Percentiles rank a stretch among this genome's conserved stretches.
Conservation (phyloP, 164 flowering plant genomes). For the Warburgia ugandensis region DNA sequence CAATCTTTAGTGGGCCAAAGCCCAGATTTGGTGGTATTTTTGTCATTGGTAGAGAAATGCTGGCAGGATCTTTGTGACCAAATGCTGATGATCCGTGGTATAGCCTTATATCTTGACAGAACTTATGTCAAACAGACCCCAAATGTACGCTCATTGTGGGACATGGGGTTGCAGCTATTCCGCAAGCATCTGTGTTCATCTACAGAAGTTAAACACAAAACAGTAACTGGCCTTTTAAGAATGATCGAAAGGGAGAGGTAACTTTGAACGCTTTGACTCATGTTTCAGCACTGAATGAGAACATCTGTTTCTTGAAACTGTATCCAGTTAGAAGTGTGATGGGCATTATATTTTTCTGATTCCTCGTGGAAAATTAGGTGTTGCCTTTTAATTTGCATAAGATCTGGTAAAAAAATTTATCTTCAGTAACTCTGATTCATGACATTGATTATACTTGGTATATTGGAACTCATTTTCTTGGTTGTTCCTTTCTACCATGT, state of each 20-base stretch:
- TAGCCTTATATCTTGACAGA: constrained; percentile 92
- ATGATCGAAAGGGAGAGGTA: constrained; percentile 97
- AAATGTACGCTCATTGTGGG: constrained; percentile 88
- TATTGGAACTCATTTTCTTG: too few relatives aligned
- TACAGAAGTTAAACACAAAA: constrained; percentile 95
- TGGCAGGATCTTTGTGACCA: constrained; percentile 99
- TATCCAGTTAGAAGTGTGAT: too few relatives aligned
- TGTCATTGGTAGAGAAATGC: constrained; percentile 84
- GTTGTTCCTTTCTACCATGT: too few relatives aligned
- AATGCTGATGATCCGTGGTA: constrained; percentile 94
- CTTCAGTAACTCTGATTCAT: too few relatives aligned
- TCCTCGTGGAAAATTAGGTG: background rate
- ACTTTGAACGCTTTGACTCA: constrained; percentile 5
- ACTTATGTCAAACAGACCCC: constrained; percentile 90
- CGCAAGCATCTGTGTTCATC: constrained; percentile 80
- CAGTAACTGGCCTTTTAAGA: constrained; percentile 87
- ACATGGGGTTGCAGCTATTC: constrained; percentile 97
- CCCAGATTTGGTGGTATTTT: constrained; percentile 87
- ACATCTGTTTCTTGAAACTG: background rate
- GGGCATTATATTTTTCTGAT: too few relatives aligned
- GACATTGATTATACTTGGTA: too few relatives aligned
- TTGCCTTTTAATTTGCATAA: background rate
- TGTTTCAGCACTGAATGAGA: background rate
- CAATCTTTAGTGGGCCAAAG: constrained; percentile 87
- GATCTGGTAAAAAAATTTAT: too few relatives aligned